Conservation (phyloP, 345 rosid genomes). For the Eucalyptus curtisii region DNA sequence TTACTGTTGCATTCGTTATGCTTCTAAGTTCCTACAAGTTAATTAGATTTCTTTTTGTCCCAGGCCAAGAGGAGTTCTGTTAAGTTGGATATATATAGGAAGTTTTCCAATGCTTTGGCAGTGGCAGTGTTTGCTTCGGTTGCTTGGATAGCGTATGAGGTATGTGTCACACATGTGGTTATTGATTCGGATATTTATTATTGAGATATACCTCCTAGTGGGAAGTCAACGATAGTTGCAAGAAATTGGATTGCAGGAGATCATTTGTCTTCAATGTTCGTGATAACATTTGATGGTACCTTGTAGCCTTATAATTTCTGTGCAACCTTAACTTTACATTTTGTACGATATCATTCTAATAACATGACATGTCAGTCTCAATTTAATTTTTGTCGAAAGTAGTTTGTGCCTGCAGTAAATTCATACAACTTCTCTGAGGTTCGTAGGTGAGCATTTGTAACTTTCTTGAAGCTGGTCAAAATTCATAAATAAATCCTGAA, state of each 20-base stretch:
- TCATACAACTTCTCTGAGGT: neutral
- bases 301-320: neutral
- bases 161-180: neutral
- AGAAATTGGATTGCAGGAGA: neutral
- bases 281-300: neutral
- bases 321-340: neutral
- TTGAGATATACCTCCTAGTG: neutral
- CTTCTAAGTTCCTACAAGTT: neutral
- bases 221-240: neutral
- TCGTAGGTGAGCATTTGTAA: neutral
- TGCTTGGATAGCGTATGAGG: conserved; percentile 91
- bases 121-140: conserved; percentile 78
- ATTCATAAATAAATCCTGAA: neutral
- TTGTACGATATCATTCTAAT: neutral
- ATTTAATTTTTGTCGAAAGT: neutral
- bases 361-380: neutral
- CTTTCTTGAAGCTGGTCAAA: neutral
- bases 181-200: neutral
- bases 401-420: neutral
- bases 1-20: neutral
- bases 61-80: conserved; percentile 76
- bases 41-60: neutral
- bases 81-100: conserved; percentile 87
- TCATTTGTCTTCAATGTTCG: neutral
- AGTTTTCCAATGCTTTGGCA: conserved; percentile 87